Evolutionary conservation across 179 eudicot genomes (phyloP).

Genomic region (Vitellaria paradoxa): DNA sequence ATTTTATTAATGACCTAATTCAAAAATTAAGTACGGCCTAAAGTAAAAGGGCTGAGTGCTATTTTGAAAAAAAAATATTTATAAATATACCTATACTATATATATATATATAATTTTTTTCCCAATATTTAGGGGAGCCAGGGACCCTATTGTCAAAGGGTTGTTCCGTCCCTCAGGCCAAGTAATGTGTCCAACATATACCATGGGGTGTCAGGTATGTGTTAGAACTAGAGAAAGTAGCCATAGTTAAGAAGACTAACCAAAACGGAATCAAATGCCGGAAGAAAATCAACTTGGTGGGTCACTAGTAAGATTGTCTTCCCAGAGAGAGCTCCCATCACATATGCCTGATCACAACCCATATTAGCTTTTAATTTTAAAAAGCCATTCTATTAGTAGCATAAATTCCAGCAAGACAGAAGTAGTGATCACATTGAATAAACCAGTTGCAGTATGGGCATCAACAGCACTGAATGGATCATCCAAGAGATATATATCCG

Average conservation of each 20-base stretch:
- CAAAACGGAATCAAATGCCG: conserved; percentile 9
- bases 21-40: no score
- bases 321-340: conserved; percentile 47
- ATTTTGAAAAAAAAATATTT: no score
- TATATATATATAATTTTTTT: no score
- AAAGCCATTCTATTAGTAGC: not conserved
- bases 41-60: no score
- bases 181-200: no score
- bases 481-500: conserved; percentile 3
- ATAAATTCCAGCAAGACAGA: not conserved
- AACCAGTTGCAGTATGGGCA: conserved; percentile 60
- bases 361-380: not conserved
- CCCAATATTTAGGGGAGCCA: no score
- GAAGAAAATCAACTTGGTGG: conserved; percentile 25
- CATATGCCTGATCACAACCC: conserved; percentile 38
- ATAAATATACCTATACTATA: no score
- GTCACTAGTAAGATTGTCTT: conserved; percentile 62
- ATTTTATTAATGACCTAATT: no score
- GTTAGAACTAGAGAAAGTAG: no score
- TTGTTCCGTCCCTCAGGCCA: no score
- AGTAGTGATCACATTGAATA: conserved; percentile 40
- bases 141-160: no score
- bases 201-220: no score
- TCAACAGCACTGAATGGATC: conserved; percentile 29
- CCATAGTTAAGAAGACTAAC: not conserved